Percentiles rank a stretch among this genome's conserved stretches.
phyloP scores from a whole-genome alignment of 805 yeast species.

The Blastobotrys terrestris region DNA sequence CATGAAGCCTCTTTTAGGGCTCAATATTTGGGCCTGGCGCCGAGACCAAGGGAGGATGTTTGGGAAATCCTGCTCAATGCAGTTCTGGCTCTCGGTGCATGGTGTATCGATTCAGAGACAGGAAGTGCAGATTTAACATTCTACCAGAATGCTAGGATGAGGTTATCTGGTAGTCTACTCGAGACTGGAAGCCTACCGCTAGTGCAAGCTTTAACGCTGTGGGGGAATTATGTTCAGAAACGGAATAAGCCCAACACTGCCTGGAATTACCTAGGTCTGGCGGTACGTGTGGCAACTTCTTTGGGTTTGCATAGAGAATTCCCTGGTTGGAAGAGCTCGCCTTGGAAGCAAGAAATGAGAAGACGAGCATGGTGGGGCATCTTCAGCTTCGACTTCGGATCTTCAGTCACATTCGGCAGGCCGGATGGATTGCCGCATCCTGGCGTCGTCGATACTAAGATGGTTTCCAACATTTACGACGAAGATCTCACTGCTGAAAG shows the following conservation, averaged over 20 bases:
- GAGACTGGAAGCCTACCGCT: slow-evolving; percentile 56
- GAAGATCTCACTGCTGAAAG: slow-evolving; percentile 29
- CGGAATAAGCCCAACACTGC: slow-evolving; percentile 62
- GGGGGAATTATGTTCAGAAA: slow-evolving; percentile 58
- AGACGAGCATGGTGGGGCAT: slow-evolving; percentile 66
- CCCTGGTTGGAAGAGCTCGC: slow-evolving; percentile 35
- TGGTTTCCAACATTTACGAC: slow-evolving; percentile 49
- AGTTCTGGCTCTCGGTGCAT: slow-evolving; percentile 61
- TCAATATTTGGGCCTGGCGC: slow-evolving; percentile 38
- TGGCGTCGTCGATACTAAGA: slow-evolving; percentile 42
- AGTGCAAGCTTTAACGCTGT: slow-evolving; percentile 45
- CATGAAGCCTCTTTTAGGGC: slow-evolving; percentile 49
- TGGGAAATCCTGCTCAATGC: slow-evolving; percentile 54
- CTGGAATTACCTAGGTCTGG: slow-evolving; percentile 61
- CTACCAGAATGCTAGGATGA: slow-evolving; percentile 46
- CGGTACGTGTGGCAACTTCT: slow-evolving; percentile 61
- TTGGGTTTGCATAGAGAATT: slow-evolving; percentile 57
- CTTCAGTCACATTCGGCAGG: slow-evolving; percentile 59
- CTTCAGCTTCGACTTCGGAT: slow-evolving; percentile 56
- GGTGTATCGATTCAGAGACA: slow-evolving; percentile 54
- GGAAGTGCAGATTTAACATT: slow-evolving; percentile 48
- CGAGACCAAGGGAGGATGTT: slow-evolving; percentile 38
- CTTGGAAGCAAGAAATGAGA: slow-evolving; percentile 47
- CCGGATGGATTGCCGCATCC: slow-evolving; percentile 49
- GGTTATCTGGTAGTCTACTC: slow-evolving; percentile 42